Conservation (phyloP, 345 rosid species). For the Pugionium cornutum region DNA sequence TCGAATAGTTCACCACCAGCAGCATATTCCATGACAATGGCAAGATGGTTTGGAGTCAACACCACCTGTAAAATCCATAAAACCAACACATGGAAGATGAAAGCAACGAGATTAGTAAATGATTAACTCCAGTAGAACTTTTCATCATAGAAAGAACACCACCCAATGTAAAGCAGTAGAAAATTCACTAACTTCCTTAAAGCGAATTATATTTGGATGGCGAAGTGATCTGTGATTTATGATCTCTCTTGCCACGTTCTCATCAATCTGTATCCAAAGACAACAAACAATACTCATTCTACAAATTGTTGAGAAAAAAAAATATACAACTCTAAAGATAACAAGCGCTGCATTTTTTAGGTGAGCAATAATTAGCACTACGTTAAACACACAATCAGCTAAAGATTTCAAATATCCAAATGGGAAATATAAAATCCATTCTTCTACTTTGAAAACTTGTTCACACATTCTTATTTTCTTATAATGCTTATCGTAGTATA, state of each 20-base stretch:
- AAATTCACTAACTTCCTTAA: slow-evolving; percentile 59
- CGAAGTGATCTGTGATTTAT: slow-evolving; percentile 77
- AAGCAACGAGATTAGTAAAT: slow-evolving; percentile 5
- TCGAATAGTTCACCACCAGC: slow-evolving; percentile 70
- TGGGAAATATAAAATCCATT: too few relatives aligned
- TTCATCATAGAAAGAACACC: background rate
- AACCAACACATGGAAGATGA: background rate
- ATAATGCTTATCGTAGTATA: background rate
- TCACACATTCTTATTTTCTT: background rate
- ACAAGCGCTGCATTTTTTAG: background rate
- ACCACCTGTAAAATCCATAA: slow-evolving; percentile 48
- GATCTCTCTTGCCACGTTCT: slow-evolving; percentile 82
- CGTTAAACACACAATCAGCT: background rate
- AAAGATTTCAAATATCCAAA: background rate
- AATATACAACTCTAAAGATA: background rate
- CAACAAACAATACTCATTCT: slow-evolving; percentile 1
- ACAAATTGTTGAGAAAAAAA: background rate
- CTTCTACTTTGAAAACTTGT: background rate
- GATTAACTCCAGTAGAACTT: background rate
- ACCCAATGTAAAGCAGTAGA: background rate
- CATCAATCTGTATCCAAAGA: slow-evolving; percentile 64
- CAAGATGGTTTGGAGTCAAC: slow-evolving; percentile 62
- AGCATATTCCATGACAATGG: slow-evolving; percentile 73
- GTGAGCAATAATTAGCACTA: background rate
- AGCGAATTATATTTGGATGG: slow-evolving; percentile 84